Percentiles rank a stretch among this genome's conserved stretches.
These are phyloP conservation scores for Alliaria petiolata DNA, from an alignment of 345 rosid genomes.

Conservation along the genomic window DNA sequence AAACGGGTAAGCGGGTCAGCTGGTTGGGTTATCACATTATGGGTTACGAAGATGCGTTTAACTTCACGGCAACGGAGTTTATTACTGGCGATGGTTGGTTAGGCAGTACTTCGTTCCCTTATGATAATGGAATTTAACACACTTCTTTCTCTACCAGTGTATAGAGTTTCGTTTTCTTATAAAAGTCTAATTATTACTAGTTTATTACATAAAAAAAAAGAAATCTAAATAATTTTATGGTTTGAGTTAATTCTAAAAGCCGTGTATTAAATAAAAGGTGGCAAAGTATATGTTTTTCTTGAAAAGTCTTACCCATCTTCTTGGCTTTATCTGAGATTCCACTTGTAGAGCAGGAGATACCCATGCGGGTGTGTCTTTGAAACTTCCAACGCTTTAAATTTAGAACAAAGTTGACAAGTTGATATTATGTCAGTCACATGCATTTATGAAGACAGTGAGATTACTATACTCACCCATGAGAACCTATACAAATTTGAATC, in stretches of 20 bases:
- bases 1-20: slow-evolving; percentile 47
- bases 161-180: not conserved
- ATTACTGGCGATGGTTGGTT: slow-evolving; percentile 74
- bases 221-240: not conserved
- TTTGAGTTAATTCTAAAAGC: slow-evolving; percentile 4
- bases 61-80: slow-evolving; percentile 65
- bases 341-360: not conserved
- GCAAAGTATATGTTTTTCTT: slow-evolving; percentile 1
- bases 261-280: not conserved
- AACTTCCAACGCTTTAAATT: not conserved
- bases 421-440: not conserved
- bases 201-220: not conserved
- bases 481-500: no score
- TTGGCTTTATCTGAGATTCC: not conserved
- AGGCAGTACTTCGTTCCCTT: slow-evolving; percentile 75
- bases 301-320: not conserved
- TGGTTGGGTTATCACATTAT: slow-evolving; percentile 73
- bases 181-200: not conserved
- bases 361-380: slow-evolving; percentile 8
- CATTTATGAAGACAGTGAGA: not conserved
- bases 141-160: not conserved
- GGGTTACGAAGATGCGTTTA: slow-evolving; percentile 59
- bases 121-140: slow-evolving; percentile 52
- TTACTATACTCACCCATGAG: no score
- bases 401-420: not conserved